Base-by-base conservation (phyloP, 192 early-diverging fungal species). In the Backusella luteola region DNA sequence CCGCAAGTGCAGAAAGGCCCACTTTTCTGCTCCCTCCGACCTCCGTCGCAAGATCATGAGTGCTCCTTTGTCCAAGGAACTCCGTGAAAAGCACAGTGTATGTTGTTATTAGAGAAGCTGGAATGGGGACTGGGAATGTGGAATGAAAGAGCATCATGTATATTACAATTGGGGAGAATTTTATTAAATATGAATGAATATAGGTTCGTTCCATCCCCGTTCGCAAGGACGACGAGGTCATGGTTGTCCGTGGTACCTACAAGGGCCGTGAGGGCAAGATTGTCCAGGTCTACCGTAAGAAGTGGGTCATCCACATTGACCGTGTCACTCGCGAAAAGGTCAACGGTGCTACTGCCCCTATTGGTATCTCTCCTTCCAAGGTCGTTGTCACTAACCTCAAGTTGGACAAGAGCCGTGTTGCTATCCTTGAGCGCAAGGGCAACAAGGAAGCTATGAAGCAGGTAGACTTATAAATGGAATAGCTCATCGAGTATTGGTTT, bases 211-310 rank as follows among this genome's bases (percentile, higher is more conserved):
- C 97, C 80, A 91, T 99, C 83, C 97, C 98, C 78, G 91, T 99
- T 84, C 95, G 96, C 89, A 92, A 93, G 85, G 97, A 97, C 80
- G 98, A 99, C 88, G 97, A 98, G 91, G 97, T 99, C 80, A 87
- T 90, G 76, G 91, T 99, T 80, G 91, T 96, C 81, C 93, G 97
- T 83, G 98, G 98, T 81, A 90, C 89, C 86, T 88, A 92, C 93
- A 98, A 98, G 93, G 97, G 95, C 84, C 94, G 94, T 80, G 94
- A 96, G 84, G 98, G 98, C 81, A 97, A 97, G 93, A 95, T 99
- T 75, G 85, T 89, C 76, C 89, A 92, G 77, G 96, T 98, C 80
- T 99, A 98, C 96, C 96, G 98, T 85, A 95, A 96, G 89, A 98
- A 97, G 93, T 99, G 92, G 92, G 93, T 97, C 71, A 99, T 99